Conservation (phyloP, 2,329 filamentous ascomycete species). For the Ramichloridium luteum region DNA sequence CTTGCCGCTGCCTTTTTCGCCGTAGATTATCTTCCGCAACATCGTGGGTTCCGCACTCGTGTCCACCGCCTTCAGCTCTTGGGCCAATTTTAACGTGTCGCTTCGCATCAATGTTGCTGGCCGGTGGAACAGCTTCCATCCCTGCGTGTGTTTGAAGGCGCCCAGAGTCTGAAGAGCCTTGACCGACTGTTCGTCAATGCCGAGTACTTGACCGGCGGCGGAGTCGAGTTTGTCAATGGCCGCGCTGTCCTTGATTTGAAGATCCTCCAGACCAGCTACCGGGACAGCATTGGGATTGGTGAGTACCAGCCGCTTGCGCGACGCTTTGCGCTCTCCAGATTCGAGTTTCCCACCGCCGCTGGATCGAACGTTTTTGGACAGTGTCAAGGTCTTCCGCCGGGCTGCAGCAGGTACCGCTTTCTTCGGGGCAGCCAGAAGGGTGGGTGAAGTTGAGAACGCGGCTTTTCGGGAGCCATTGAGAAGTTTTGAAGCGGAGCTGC, state of each 20-base stretch:
- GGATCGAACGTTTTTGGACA: constrained; percentile 22
- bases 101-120: constrained; percentile 67
- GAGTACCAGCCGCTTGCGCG: constrained; percentile 78
- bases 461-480: constrained; percentile 12
- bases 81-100: constrained; percentile 50
- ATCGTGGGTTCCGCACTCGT: constrained; percentile 40
- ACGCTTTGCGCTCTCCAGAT: constrained; percentile 72
- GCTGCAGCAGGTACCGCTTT: constrained; percentile 13
- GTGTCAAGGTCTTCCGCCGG: constrained; percentile 17
- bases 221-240: constrained; percentile 29
- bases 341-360: constrained; percentile 15
- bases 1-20: constrained; percentile 68
- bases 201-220: constrained; percentile 54
- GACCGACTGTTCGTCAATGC: constrained; percentile 55
- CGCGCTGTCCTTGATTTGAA: constrained; percentile 27
- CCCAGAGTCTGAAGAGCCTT: constrained; percentile 74
- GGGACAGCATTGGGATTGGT: constrained; percentile 88
- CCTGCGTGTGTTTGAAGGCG: constrained; percentile 82
- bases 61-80: constrained; percentile 8
- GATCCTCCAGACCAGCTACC: constrained; percentile 53
- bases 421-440: constrained; percentile 18
- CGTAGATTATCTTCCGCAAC: constrained; percentile 57
- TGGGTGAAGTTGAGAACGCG: constrained; percentile 24
- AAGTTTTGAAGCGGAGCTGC: constrained; percentile 5
- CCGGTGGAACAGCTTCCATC: constrained; percentile 73